Evolutionary conservation across 1,284 basidiomycete genomes (phyloP).

Genomic region (Athelia psychrophila): DNA sequence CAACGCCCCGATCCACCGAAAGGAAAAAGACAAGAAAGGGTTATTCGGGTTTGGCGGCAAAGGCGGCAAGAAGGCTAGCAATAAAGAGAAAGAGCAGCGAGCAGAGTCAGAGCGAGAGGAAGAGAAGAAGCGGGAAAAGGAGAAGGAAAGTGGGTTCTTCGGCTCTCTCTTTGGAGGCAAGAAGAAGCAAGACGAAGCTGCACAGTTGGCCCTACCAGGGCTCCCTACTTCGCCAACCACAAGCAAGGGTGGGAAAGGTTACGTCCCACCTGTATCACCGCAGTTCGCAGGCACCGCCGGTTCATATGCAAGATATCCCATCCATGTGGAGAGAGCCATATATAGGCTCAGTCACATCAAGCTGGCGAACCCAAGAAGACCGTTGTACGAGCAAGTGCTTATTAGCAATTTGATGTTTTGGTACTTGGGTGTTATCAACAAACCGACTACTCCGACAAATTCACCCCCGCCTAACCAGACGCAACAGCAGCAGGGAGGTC

Average conservation of each 20-base stretch:
- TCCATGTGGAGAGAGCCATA: conserved; percentile 97
- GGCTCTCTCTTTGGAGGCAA: conserved; percentile 83
- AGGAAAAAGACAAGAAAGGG: conserved; percentile 80
- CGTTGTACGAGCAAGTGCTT: conserved; percentile 96
- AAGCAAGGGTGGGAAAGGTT: conserved; percentile 36
- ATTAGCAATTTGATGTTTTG: conserved; percentile 99
- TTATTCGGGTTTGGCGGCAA: conserved; percentile 70
- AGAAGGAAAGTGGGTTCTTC: conserved; percentile 79
- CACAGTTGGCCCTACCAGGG: conserved; percentile 44
- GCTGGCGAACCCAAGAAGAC: conserved; percentile 92
- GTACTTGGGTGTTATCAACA: conserved; percentile 98
- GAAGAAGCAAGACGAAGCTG: conserved; percentile 74
- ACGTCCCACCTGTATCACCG: conserved; percentile 60
- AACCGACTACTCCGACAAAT: conserved; percentile 50
- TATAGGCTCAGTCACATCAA: conserved; percentile 98
- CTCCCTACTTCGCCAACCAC: too few species aligned
- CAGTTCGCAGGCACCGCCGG: conserved; percentile 50
- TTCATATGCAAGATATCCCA: conserved; percentile 86
- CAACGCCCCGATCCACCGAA: conserved; percentile 38
- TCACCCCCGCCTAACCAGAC: conserved; percentile 14
- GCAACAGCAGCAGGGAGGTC: conserved; percentile 12
- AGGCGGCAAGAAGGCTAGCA: conserved; percentile 45
- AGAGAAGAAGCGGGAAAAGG: conserved; percentile 66
- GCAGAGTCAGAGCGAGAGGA: conserved; percentile 36
- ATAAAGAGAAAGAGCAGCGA: conserved; percentile 45